Evolutionary conservation across 192 early-diverging fungal genomes (phyloP), one percentile per base, ranked within the genome.

Genomic region (Gamsiella multidivaricata): DNA sequence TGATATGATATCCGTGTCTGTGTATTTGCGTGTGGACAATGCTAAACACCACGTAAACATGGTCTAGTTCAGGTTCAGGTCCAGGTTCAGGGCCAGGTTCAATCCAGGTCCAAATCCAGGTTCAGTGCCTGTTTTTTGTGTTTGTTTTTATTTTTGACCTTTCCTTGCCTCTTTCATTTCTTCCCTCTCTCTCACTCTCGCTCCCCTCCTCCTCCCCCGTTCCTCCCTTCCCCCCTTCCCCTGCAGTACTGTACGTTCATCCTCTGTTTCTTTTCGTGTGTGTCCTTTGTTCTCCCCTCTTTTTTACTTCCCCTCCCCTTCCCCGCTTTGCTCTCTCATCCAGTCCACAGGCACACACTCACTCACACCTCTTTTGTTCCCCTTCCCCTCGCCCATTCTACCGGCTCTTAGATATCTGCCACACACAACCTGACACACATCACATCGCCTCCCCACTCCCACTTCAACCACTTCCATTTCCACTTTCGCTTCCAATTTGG

Each of bases 61-160:
- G n/a, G n/a, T n/a, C n/a, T n/a, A n/a, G n/a, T n/a, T n/a, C n/a
- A n/a, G n/a, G n/a, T n/a, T n/a, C n/a, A n/a, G n/a, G n/a, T n/a
- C n/a, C n/a, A n/a, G n/a, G n/a, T n/a, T n/a, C n/a, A n/a, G n/a
- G n/a, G n/a, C n/a, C n/a, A 42, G 7, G 39, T n/a, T 49, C 46
- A 15, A n/a, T 8, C 46, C n/a, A 11, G n/a, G 11, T 5, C 11
- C 46, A 20, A 5, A 49, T n/a, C 46, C 11, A 6, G 6, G 46
- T 49, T 20, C 20, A 56, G 47, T 63, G 23, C 33, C 36, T 51
- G 34, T 63, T 63, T 63, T 52, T 26, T 26, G 15, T 52, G 42
- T 49, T 63, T 50, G 49, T 52, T 36, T 63, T 50, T 52, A 2
- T 63, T 49, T 61, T 47, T n/a, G n/a, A n/a, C n/a, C n/a, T 20